A percentile compares a stretch with the other conserved stretches of the same genome.
phyloP scores from a whole-genome alignment of 495 filamentous ascomycete genomes.

The Collariella sp. region DNA sequence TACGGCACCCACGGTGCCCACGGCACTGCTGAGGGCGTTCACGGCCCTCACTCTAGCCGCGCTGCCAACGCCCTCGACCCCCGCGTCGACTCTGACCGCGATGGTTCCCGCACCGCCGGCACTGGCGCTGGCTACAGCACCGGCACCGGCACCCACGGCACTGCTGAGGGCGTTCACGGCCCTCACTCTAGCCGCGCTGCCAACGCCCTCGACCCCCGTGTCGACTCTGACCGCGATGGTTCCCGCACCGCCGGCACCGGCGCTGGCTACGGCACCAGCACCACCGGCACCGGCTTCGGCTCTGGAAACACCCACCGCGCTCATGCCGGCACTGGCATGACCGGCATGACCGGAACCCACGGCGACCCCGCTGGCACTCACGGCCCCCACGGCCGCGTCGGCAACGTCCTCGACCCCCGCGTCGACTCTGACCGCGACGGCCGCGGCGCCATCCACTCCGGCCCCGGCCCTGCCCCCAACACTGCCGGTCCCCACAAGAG shows the following conservation, averaged over 20 bases:
- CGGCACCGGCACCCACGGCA: constrained; percentile 21
- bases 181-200: constrained; percentile 45
- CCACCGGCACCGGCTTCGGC: constrained; percentile 10
- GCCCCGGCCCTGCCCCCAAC: constrained; percentile 34
- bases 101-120: constrained; percentile 22
- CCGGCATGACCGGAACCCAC: constrained; percentile 17
- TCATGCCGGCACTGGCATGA: constrained; percentile 8
- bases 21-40: constrained; percentile 10
- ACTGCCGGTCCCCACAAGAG: constrained; percentile 47
- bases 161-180: constrained; percentile 25
- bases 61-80: constrained; percentile 48
- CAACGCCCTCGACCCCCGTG: constrained; percentile 47
- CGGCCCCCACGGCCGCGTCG: constrained; percentile 37
- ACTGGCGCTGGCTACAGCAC: constrained; percentile 13
- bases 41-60: constrained; percentile 45
- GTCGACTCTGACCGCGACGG: constrained; percentile 22
- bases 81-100: constrained; percentile 40
- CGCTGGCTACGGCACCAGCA: constrained; percentile 11
- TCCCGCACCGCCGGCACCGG: constrained; percentile 17
- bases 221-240: constrained; percentile 40
- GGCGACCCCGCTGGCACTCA: constrained; percentile 19
- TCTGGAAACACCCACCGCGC: neutral
- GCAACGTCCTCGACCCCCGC: constrained; percentile 10
- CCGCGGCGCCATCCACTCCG: constrained; percentile 16
- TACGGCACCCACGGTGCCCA: too few species aligned